Evolutionary conservation across 331 rosid species (phyloP).

Genomic region (Quercus tomentella): DNA sequence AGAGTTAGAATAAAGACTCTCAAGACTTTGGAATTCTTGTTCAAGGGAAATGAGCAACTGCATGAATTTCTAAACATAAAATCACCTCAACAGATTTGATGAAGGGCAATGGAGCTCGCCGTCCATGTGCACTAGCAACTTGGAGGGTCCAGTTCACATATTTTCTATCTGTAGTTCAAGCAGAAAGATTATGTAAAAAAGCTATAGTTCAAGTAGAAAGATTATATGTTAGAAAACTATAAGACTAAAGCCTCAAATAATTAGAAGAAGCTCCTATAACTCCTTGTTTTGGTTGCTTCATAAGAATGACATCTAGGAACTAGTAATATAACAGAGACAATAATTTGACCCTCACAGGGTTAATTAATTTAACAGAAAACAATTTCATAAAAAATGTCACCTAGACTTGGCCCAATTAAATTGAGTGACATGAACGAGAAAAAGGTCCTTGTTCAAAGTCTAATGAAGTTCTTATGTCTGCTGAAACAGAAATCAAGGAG

Average conservation of each 20-base stretch:
- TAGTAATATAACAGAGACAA: background rate
- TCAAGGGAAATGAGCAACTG: conserved; percentile 14
- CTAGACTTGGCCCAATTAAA: background rate
- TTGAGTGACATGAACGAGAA: background rate
- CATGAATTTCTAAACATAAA: conserved; percentile 18
- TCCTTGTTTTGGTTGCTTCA: conserved; percentile 1
- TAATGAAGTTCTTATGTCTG: background rate
- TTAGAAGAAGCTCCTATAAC: background rate
- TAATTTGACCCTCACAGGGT: background rate
- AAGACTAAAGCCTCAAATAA: conserved; percentile 1
- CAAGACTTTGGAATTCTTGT: conserved; percentile 4
- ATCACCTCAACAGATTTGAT: conserved; percentile 84
- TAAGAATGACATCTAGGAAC: background rate
- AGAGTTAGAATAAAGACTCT: background rate
- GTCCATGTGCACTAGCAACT: conserved; percentile 71
- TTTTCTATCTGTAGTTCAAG: conserved; percentile 69
- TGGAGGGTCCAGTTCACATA: conserved; percentile 93
- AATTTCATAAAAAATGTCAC: background rate
- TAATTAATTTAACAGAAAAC: background rate
- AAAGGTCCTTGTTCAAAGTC: background rate
- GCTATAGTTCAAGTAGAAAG: conserved; percentile 29
- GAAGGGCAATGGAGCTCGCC: conserved; percentile 78
- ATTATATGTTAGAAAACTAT: conserved; percentile 19
- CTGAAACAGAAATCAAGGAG: background rate
- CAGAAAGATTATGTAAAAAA: conserved; percentile 21